Conservation (phyloP, 192 early-diverging fungal species). For the Mortierella claussenii region DNA sequence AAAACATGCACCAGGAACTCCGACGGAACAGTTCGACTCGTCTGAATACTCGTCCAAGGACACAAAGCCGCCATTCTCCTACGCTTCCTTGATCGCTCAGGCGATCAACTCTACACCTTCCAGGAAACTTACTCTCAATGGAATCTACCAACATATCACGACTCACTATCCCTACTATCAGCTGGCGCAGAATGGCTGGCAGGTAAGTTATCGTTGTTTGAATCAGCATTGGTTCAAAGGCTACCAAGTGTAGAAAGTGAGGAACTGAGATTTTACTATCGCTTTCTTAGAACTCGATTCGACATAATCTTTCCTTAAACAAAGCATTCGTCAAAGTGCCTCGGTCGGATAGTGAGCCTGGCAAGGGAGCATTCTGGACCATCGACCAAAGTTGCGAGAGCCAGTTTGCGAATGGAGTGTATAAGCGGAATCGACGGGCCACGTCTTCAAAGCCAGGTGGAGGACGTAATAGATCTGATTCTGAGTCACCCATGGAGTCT, state of each 20-base stretch:
- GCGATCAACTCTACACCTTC: conserved; percentile 77
- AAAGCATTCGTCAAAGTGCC: conserved; percentile 83
- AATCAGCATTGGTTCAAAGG: not conserved
- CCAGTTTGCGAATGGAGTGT: conserved; percentile 75
- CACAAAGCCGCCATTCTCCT: conserved; percentile 83
- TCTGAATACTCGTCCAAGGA: conserved; percentile 45
- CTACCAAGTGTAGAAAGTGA: not conserved
- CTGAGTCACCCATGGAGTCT: conserved; percentile 30
- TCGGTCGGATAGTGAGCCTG: conserved; percentile 82
- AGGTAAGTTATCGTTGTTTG: conserved; percentile 38
- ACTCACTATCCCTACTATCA: conserved; percentile 83
- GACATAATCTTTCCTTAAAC: conserved; percentile 87
- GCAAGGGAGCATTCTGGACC: conserved; percentile 89
- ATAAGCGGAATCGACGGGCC: conserved; percentile 61
- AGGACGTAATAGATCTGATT: conserved; percentile 24
- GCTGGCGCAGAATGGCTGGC: conserved; percentile 77
- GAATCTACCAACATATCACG: conserved; percentile 86
- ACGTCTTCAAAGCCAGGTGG: conserved; percentile 27
- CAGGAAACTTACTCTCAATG: conserved; percentile 81
- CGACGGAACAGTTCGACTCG: conserved; percentile 22
- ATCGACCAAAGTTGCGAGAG: conserved; percentile 68
- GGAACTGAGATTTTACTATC: not conserved
- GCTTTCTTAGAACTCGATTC: conserved; percentile 83
- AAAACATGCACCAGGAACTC: conserved; percentile 4
- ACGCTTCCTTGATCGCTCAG: conserved; percentile 84